Percentiles rank a stretch among this genome's conserved stretches.
Conservation (phyloP, 495 filamentous ascomycete genomes). For the Aspergillus hancockii region DNA sequence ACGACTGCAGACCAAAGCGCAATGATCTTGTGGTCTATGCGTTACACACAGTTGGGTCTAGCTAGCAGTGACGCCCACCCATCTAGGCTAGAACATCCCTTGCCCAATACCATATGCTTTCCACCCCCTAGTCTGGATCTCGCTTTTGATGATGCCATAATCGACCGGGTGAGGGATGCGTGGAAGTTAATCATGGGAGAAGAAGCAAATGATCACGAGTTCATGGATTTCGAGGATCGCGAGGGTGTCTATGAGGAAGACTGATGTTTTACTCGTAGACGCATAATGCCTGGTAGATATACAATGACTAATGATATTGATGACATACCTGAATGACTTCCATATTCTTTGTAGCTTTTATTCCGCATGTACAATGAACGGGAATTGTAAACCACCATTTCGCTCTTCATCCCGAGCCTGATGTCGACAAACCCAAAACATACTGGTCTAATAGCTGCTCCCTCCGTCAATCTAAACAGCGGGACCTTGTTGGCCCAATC, state of each 20-base stretch:
- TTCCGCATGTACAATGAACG: no score
- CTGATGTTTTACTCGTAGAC: slow-evolving; percentile 9
- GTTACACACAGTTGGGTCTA: slow-evolving; percentile 56
- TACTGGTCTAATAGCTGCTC: no score
- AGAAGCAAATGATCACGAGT: slow-evolving; percentile 47
- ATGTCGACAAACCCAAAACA: no score
- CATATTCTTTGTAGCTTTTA: not conserved
- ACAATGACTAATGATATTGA: not conserved
- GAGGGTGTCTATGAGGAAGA: slow-evolving; percentile 36
- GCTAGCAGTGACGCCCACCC: slow-evolving; percentile 18
- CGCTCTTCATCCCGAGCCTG: no score
- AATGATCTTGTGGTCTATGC: slow-evolving; percentile 59
- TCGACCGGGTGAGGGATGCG: slow-evolving; percentile 60
- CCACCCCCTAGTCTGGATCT: slow-evolving; percentile 60
- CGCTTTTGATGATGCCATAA: slow-evolving; percentile 65
- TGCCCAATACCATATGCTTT: slow-evolving; percentile 41
- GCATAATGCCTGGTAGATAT: not conserved
- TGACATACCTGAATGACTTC: not conserved
- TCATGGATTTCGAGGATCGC: slow-evolving; percentile 62
- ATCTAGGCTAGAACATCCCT: slow-evolving; percentile 23
- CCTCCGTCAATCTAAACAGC: no score
- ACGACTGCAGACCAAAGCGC: slow-evolving; percentile 34
- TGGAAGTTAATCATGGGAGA: slow-evolving; percentile 65
- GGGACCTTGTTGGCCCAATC: no score
- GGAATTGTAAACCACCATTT: no score